Percentiles rank a stretch among this genome's conserved stretches.
phyloP scores from a whole-genome alignment of 2,329 filamentous ascomycete genomes.

The Stachybotrys elegans region DNA sequence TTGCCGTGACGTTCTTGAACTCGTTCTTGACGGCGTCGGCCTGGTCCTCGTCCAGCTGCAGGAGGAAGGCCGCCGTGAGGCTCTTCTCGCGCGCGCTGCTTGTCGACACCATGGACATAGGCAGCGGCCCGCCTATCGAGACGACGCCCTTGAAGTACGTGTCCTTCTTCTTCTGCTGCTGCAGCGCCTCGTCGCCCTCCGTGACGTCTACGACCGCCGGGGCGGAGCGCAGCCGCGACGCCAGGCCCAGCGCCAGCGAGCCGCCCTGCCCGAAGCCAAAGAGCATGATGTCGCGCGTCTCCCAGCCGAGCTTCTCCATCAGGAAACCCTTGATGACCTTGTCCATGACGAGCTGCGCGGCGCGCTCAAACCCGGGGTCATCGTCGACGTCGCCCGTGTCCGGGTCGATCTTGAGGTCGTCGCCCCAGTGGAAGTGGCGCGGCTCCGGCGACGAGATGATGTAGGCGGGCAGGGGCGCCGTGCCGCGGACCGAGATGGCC shows the following conservation, averaged over 20 bases:
- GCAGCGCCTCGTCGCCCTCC: conserved; percentile 4
- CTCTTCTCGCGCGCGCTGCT: conserved; percentile 46
- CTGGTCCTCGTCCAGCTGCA: conserved; percentile 57
- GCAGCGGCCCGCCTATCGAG: conserved; percentile 57
- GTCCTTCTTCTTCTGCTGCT: too few relatives aligned
- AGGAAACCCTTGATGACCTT: conserved; percentile 48
- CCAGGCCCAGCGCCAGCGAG: conserved; percentile 53
- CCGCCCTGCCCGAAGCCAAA: conserved; percentile 67
- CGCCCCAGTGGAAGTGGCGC: conserved; percentile 59
- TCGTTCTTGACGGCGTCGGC: conserved; percentile 58
- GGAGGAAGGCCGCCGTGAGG: conserved; percentile 57
- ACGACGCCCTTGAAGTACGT: conserved; percentile 50
- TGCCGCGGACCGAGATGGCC: conserved; percentile 69
- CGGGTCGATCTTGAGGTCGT: conserved; percentile 53
- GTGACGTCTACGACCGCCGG: conserved; percentile 29
- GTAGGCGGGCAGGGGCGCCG: conserved; percentile 62
- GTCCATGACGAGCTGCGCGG: conserved; percentile 39
- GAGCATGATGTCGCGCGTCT: conserved; percentile 52
- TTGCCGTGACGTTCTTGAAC: conserved; percentile 63
- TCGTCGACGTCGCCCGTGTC: conserved; percentile 49
- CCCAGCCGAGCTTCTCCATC: conserved; percentile 54
- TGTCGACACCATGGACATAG: conserved; percentile 44
- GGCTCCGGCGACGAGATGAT: conserved; percentile 43
- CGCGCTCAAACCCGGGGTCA: conserved; percentile 56
- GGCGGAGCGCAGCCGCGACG: conserved; percentile 36